phyloP scores from a whole-genome alignment of 2,329 filamentous ascomycete species.

The Chaetomium strumarium region DNA sequence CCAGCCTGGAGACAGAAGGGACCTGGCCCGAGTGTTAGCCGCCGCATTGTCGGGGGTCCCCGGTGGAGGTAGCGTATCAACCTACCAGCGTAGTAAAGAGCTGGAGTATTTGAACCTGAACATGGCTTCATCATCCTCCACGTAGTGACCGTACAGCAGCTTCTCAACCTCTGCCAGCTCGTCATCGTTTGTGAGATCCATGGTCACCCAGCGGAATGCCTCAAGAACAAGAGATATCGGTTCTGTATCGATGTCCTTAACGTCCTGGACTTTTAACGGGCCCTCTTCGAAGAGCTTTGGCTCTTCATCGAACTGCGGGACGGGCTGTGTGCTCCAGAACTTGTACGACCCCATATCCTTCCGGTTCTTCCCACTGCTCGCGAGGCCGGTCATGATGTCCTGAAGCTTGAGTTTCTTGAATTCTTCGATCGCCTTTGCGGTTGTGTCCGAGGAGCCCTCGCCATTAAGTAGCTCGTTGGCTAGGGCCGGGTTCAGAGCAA shows the following conservation, averaged over 20 bases:
- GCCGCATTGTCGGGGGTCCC: too few relatives aligned
- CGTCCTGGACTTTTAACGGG: constrained; percentile 72
- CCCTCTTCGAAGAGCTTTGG: constrained; percentile 62
- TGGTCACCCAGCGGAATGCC: constrained; percentile 90
- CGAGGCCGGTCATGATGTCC: constrained; percentile 68
- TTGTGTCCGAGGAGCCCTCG: constrained; percentile 22
- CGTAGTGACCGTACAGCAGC: constrained; percentile 86
- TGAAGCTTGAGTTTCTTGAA: constrained; percentile 60
- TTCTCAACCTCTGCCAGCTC: constrained; percentile 89
- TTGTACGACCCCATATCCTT: constrained; percentile 98
- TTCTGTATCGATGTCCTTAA: constrained; percentile 72
- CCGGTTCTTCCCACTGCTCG: constrained; percentile 75
- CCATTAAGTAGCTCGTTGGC: constrained; percentile 48
- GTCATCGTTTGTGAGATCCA: constrained; percentile 73
- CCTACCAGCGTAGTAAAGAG: constrained; percentile 81
- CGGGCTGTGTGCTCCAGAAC: constrained; percentile 97
- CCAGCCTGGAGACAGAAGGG: constrained; percentile 92
- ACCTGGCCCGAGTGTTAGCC: constrained; percentile 47
- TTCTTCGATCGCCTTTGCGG: constrained; percentile 43
- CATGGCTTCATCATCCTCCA: constrained; percentile 94
- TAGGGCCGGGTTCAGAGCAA: constrained; percentile 67
- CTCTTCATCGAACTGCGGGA: constrained; percentile 68
- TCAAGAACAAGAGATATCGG: constrained; percentile 63
- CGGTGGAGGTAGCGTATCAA: not conserved
- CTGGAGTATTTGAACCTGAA: constrained; percentile 96